A percentile compares a stretch with the other conserved stretches of the same genome.
Conservation (phyloP, 2,329 filamentous ascomycete species). For the Geosmithia morbida region DNA sequence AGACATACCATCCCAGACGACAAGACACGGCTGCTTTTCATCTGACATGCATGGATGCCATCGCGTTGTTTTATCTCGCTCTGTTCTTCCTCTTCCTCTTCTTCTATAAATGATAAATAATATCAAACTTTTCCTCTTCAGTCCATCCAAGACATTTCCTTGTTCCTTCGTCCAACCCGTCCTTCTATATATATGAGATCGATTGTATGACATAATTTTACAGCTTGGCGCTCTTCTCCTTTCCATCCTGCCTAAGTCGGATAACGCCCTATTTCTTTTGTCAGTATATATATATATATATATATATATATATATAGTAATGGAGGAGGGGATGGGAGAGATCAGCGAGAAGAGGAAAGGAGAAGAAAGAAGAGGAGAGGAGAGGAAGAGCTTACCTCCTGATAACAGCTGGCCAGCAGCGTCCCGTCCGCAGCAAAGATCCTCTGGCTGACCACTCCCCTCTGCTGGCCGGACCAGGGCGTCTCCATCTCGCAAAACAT, state of each 20-base stretch:
- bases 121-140: no score
- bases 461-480: conserved; percentile 65
- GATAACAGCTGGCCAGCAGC: conserved; percentile 64
- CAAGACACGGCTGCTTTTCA: background rate
- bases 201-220: conserved; percentile 4
- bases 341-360: background rate
- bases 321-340: conserved; percentile 1
- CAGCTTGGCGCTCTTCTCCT: conserved; percentile 17
- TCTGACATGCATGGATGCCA: background rate
- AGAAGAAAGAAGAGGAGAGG: background rate
- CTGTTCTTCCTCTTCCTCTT: no score
- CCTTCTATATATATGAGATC: background rate
- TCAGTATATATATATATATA: background rate
- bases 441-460: conserved; percentile 61
- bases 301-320: no score
- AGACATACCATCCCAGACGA: background rate
- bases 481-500: conserved; percentile 70
- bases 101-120: no score
- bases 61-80: no score
- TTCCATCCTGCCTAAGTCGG: conserved; percentile 27
- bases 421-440: conserved; percentile 59
- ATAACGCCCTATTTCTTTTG: conserved; percentile 28
- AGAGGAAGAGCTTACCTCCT: conserved; percentile 43
- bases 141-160: no score
- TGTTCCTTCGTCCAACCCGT: background rate